Evolutionary conservation across 225 moss, liverwort and hornwort species (phyloP), one percentile per base, ranked within the genome.

Genomic region (Neckera pumila): DNA sequence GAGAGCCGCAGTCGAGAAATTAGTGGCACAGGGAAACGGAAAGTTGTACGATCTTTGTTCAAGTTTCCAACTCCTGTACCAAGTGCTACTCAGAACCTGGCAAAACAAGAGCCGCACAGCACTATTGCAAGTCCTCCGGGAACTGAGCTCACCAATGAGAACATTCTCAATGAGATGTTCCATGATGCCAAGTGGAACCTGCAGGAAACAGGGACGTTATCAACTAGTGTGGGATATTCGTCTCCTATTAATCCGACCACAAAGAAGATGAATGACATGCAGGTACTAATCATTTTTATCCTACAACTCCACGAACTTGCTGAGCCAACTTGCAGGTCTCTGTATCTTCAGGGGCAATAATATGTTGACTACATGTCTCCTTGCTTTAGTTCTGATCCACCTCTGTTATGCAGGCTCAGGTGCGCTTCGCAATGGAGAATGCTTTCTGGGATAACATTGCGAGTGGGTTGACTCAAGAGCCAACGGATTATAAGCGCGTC

Each of bases 361-460:
- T 57, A 25, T 84, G 49, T 51, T 66, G 49, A 33, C 9, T 62
- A 17, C 19, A 42, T 70, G 27, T 54, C 75, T 79, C 31, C 62
- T 20, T 51, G 40, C 62, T 31, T 17, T 58, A 27, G 76, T 58
- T 84, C 69, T 61, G 80, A 82, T 59, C 70, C 63, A 16, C 51
- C 51, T 49, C 38, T 56, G 58, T 72, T 51, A 53, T 92, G 72
- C 93, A 96, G 91, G 90, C 92, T 71, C 96, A 95, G 89, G 93
- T 99, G 89, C 96, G 96, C 65, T 83, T 83, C 60, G 95, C 95
- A 76, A 96, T 99, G 96, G 96, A 97, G 88, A 92, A 93, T 88
- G 97, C 96, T 25, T 99, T 97, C 71, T 99, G 98, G 98, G 98
- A 99, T 84, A 97, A 93, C 54, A 95, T 99, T 70, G 91, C 93